phyloP scores from a whole-genome alignment of 768 basidiomycete genomes.

The Collybia sp. region DNA sequence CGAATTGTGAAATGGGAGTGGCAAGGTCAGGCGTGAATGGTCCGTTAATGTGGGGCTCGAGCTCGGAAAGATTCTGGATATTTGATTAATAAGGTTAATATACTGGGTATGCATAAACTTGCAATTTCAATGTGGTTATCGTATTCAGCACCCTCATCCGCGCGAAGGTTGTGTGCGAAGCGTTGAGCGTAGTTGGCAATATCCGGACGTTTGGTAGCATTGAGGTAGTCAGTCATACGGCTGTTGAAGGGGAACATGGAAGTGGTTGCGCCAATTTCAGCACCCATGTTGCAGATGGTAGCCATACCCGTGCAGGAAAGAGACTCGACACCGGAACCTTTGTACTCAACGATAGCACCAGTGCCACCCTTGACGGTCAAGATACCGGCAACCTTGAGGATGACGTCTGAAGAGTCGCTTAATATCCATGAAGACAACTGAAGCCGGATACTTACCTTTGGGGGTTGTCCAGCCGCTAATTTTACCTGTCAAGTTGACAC shows the following conservation, averaged over 20 bases:
- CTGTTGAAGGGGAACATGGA: slow-evolving; percentile 98
- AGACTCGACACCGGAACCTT: slow-evolving; percentile 90
- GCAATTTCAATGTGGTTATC: slow-evolving; percentile 93
- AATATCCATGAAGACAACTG: slow-evolving; percentile 5
- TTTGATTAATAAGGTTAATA: slow-evolving; percentile 5
- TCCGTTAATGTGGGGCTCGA: slow-evolving; percentile 99
- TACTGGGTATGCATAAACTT: slow-evolving; percentile 19
- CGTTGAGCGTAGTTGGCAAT: slow-evolving; percentile 86
- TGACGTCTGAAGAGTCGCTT: slow-evolving; percentile 62
- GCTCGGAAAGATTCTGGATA: slow-evolving; percentile 83
- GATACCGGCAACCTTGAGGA: slow-evolving; percentile 98
- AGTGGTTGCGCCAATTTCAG: slow-evolving; percentile 98
- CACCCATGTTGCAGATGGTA: slow-evolving; percentile 99
- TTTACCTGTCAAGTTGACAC: slow-evolving; percentile 94
- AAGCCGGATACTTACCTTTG: slow-evolving; percentile 55
- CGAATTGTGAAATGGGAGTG: slow-evolving; percentile 96
- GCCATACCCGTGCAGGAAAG: slow-evolving; percentile 99
- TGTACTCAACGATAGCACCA: slow-evolving; percentile 98
- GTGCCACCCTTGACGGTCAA: slow-evolving; percentile 99
- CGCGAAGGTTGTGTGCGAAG: slow-evolving; percentile 87
- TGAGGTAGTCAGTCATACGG: slow-evolving; percentile 90
- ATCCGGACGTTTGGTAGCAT: slow-evolving; percentile 87
- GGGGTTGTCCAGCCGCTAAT: slow-evolving; percentile 97
- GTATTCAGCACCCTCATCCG: slow-evolving; percentile 88
- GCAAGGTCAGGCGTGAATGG: slow-evolving; percentile 99